Evolutionary conservation across 257 asterid species (phyloP).

Genomic region (Asclepias syriaca): DNA sequence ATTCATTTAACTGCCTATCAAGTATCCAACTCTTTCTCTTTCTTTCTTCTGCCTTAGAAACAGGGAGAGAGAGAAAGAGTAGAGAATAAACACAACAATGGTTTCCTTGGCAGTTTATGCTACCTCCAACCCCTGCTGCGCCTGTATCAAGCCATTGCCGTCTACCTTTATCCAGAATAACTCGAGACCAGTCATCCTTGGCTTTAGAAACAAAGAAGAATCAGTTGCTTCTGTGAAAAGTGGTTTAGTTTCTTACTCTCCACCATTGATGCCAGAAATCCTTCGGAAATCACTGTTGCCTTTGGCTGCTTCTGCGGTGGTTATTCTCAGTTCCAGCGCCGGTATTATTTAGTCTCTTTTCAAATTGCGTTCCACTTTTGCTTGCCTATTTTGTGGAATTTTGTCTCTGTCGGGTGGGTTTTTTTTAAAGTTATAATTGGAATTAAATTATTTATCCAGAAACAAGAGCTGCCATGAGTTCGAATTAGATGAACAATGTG

Average conservation of each 20-base stretch:
- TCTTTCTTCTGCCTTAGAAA: neutral
- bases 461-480: neutral
- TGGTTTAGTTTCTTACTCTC: slow-evolving; percentile 1
- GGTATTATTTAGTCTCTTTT: slow-evolving; percentile 13
- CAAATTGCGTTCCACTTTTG: neutral
- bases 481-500: neutral
- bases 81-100: neutral
- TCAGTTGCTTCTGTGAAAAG: slow-evolving; percentile 6
- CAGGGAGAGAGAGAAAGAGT: neutral
- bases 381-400: neutral
- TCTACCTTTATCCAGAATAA: slow-evolving; percentile 1
- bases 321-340: slow-evolving; percentile 16
- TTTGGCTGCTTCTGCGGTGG: slow-evolving; percentile 19
- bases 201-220: slow-evolving; percentile 22
- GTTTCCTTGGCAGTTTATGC: slow-evolving; percentile 9
- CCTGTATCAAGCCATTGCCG: neutral
- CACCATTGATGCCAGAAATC: slow-evolving; percentile 3
- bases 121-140: neutral
- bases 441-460: neutral
- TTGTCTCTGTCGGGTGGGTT: neutral
- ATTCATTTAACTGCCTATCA: neutral
- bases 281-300: neutral
- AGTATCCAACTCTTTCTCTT: neutral
- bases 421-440: neutral
- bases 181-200: neutral